Percentiles rank a stretch among this genome's conserved stretches.
Evolutionary conservation across 306 rosid genomes (phyloP).

Genomic region (Rosa lucieae): DNA sequence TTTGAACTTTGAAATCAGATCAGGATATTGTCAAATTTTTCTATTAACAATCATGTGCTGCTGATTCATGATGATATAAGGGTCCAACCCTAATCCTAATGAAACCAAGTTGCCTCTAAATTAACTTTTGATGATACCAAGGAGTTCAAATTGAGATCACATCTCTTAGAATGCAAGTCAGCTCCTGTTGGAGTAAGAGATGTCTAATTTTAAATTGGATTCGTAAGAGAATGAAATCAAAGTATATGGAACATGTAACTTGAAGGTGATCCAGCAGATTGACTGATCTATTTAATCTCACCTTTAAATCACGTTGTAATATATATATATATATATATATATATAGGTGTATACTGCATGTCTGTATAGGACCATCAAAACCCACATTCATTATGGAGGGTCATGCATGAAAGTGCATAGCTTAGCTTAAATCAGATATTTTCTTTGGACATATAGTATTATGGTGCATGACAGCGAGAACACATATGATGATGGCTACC

Average conservation of each 20-base stretch:
- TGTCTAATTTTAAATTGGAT: slow-evolving; percentile 6
- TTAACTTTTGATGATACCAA: neutral
- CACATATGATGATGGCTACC: neutral
- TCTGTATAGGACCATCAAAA: slow-evolving; percentile 5
- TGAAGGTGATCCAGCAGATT: neutral
- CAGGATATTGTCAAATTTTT: neutral
- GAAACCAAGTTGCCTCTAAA: slow-evolving; percentile 8
- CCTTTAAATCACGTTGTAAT: neutral
- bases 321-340: no score
- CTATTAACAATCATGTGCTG: slow-evolving; percentile 3
- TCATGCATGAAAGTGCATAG: neutral
- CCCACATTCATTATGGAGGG: neutral
- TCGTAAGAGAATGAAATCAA: neutral
- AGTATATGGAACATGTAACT: neutral
- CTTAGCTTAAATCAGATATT: neutral
- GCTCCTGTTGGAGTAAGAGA: slow-evolving; percentile 12
- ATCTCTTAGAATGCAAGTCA: slow-evolving; percentile 6
- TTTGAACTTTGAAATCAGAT: neutral
- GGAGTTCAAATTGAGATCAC: neutral
- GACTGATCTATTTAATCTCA: neutral
- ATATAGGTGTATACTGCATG: no score
- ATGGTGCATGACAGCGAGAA: slow-evolving; percentile 6
- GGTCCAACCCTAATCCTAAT: neutral
- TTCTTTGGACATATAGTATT: neutral
- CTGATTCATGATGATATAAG: neutral